Conservation (phyloP, 306 rosid species). For the Cicer pinnatifidum region DNA sequence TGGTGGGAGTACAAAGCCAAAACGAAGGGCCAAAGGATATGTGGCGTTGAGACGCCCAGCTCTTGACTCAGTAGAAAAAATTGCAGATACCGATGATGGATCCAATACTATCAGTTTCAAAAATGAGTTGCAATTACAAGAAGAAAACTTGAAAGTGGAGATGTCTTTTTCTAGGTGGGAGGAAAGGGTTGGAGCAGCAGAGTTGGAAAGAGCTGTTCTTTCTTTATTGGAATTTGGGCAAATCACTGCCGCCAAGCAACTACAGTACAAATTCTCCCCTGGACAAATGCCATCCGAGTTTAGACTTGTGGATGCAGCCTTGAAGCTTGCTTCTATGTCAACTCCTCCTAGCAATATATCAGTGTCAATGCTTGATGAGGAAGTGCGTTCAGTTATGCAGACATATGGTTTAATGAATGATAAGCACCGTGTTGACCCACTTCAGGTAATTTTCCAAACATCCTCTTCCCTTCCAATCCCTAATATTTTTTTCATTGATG, state of each 20-base stretch:
- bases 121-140: slow-evolving; percentile 67
- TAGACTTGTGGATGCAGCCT: slow-evolving; percentile 81
- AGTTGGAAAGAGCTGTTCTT: slow-evolving; percentile 90
- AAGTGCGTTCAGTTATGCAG: slow-evolving; percentile 61
- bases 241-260: slow-evolving; percentile 89
- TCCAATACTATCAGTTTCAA: slow-evolving; percentile 55
- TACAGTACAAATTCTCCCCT: slow-evolving; percentile 89
- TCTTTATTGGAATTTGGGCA: slow-evolving; percentile 95
- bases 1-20: slow-evolving; percentile 74
- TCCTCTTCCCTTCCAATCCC: slow-evolving; percentile 20
- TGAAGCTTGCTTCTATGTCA: slow-evolving; percentile 79
- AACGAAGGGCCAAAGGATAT: slow-evolving; percentile 86
- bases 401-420: slow-evolving; percentile 54
- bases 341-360: slow-evolving; percentile 64
- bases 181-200: slow-evolving; percentile 90
- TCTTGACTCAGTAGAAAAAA: slow-evolving; percentile 64
- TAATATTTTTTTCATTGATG: slow-evolving; percentile 23
- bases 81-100: slow-evolving; percentile 68
- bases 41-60: slow-evolving; percentile 61
- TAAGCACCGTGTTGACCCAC: slow-evolving; percentile 59
- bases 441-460: slow-evolving; percentile 66
- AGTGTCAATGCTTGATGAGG: slow-evolving; percentile 76
- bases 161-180: slow-evolving; percentile 92
- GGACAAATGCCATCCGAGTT: slow-evolving; percentile 76
- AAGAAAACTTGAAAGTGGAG: slow-evolving; percentile 72